Conservation (phyloP, 2,329 filamentous ascomycete species). For the Fusarium floridanum region DNA sequence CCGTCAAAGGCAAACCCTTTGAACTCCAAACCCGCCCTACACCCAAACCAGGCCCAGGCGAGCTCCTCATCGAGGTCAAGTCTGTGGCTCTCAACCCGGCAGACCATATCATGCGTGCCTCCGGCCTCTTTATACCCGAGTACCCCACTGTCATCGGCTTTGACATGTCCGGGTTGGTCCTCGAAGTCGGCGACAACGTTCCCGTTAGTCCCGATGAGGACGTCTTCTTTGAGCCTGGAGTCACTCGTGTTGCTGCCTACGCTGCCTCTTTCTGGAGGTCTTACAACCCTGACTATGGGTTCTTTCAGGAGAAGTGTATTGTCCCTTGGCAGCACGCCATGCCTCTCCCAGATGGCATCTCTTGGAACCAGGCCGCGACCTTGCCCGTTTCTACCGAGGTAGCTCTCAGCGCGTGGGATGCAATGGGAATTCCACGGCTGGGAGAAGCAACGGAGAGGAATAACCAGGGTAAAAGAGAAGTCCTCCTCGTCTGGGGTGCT, state of each 20-base stretch:
- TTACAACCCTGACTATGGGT: constrained; percentile 60
- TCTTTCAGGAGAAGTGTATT: constrained; percentile 59
- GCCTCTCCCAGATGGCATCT: constrained; percentile 51
- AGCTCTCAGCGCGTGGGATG: constrained; percentile 55
- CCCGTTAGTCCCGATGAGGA: constrained; percentile 36
- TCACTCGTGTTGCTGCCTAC: constrained; percentile 56
- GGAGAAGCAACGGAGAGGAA: constrained; percentile 19
- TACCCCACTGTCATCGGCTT: constrained; percentile 60
- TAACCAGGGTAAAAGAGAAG: constrained; percentile 44
- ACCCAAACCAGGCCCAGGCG: constrained; percentile 58
- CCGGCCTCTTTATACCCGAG: constrained; percentile 55
- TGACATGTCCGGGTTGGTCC: constrained; percentile 59
- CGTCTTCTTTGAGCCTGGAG: constrained; percentile 47
- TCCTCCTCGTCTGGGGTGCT: constrained; percentile 59
- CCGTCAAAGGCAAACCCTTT: constrained; percentile 53
- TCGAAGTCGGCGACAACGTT: constrained; percentile 56
- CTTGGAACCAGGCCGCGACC: constrained; percentile 57
- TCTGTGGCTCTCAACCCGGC: constrained; percentile 64
- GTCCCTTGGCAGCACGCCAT: constrained; percentile 57
- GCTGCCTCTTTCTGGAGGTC: constrained; percentile 56
- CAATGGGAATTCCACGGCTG: constrained; percentile 49
- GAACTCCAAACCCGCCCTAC: constrained; percentile 55
- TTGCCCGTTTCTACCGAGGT: constrained; percentile 55
- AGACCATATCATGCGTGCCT: constrained; percentile 57
- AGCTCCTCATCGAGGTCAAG: constrained; percentile 62